Evolutionary conservation across 2,329 filamentous ascomycete species (phyloP), one percentile per base, ranked within the genome.

Genomic region (Fusarium ambrosium): DNA sequence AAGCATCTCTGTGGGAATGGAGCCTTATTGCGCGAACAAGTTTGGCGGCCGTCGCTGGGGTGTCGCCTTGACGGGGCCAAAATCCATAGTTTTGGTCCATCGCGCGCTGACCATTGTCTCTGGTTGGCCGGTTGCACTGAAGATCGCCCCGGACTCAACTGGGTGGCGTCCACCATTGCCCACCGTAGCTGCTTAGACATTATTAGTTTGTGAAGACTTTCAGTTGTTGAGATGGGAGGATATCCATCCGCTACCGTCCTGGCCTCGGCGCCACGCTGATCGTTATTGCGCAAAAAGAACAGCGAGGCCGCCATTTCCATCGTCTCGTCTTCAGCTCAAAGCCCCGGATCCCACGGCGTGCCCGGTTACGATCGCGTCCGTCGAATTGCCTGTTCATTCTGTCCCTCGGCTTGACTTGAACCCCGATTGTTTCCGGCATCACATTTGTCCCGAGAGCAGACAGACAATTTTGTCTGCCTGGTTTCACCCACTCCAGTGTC

Each of bases 1-100:
- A 66, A 53, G 70, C 70, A 77, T 78, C 77, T 69, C 68, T 71
- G 68, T 79, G 78, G 73, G 75, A 79, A 79, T 79, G 78, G 69
- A 77, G 75, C 69, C 55, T 77, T 71, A 76, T 78, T 71, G 73
- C 78, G 67, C 71, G 74, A 79, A 79, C 73, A 73, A 78, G 78
- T 79, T 77, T 79, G 78, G 78, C 68, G 76, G 69, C 76, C 78
- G 75, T 76, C 71, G 69, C 67, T 69, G 71, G 75, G 73, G 70
- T 67, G 74, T 74, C 71, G 65, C 68, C 56, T 74, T 68, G 68
- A 70, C 58, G 41, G 71, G 65, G 68, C 66, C 55, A 60, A 56
- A 55, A 65, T 66, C 51, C 59, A 69, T 70, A 65, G 63, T 64
- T 72, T 62, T 76, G 60, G 64, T 51, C 68, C 68, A 71, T 76